Base-by-base conservation (phyloP, 495 filamentous ascomycete species). In the Podospora anserina region DNA sequence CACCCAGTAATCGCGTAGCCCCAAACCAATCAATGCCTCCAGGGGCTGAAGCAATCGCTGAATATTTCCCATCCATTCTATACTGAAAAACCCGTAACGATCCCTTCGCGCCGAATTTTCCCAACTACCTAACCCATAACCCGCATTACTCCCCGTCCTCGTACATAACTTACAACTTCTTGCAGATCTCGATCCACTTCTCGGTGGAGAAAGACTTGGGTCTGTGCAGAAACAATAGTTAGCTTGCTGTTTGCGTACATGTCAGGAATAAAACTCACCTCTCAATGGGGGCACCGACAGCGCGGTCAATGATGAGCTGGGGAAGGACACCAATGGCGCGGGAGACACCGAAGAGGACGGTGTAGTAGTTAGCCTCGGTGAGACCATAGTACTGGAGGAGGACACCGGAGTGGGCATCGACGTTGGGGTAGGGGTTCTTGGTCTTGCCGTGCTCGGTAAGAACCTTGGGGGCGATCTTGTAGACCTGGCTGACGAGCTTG, bases 371-470 rank as follows among this genome's bases (percentile, higher is more conserved):
- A 80, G 95, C 90, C 87, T 99, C 94, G 69, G 91, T 98, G 80
- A 99, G 85, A 74, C 95, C 95, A 82, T 99, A 99, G 88, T 99
- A 97, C 85, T 99, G 96, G 66, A 99, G 91, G 71, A 99, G 92
- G 72, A 98, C 95, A 86, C 95, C 95, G 55, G 92, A 96, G 90
- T 99, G 95, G 69, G 82, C 82, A 68, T 82, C 80, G 65, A 84
- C 78, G 74, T 80, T 80, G 69, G 74, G 74, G 74, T 65, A 80
- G 59, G 80, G 75, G 90, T 96, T 95, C 90, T 96, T 96, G 82
- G 93, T 96, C 91, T 99, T 99, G 82, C 95, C 95, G 85, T 99
- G 95, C 87, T 98, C 94, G 69, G 96, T 98, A 74, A 99, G 84
- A 68, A 99, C 95, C 77, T 91, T 92, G 70, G 95, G 96, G 66